phyloP scores from a whole-genome alignment of 495 filamentous ascomycete genomes.

The Penicillium odoratum region DNA sequence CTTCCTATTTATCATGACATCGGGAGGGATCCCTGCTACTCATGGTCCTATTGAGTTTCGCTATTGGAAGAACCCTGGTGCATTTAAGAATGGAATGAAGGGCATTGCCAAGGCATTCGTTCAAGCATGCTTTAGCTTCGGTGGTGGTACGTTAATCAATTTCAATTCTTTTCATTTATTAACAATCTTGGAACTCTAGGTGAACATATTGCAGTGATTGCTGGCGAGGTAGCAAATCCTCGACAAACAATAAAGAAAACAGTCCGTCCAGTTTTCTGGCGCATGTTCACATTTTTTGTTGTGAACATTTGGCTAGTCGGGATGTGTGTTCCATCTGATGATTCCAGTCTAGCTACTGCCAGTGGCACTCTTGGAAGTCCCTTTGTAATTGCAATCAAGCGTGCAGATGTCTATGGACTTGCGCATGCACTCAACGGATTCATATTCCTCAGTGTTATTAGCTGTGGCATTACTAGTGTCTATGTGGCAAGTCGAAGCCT shows the following conservation, averaged over 20 bases:
- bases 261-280: constrained; percentile 31
- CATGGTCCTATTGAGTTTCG: constrained; percentile 29
- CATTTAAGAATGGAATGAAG: constrained; percentile 35
- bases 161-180: background rate
- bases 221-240: constrained; percentile 28
- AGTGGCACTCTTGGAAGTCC: constrained; percentile 30
- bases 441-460: constrained; percentile 31
- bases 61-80: constrained; percentile 31
- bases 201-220: constrained; percentile 33
- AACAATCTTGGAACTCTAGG: constrained; percentile 4
- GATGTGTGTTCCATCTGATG: constrained; percentile 31
- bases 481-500: constrained; percentile 32
- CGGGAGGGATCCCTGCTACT: constrained; percentile 29
- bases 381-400: constrained; percentile 31
- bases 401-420: constrained; percentile 25
- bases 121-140: constrained; percentile 32
- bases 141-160: constrained; percentile 20
- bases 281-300: constrained; percentile 36
- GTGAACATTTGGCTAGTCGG: constrained; percentile 35
- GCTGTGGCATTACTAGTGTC: constrained; percentile 31
- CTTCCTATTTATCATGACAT: constrained; percentile 37
- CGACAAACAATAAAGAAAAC: constrained; percentile 29
- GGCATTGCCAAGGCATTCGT: constrained; percentile 33
- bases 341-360: constrained; percentile 19
- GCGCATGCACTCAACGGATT: constrained; percentile 33